Conservation (phyloP, 805 yeast genomes). For the Suhomyces sp. region DNA sequence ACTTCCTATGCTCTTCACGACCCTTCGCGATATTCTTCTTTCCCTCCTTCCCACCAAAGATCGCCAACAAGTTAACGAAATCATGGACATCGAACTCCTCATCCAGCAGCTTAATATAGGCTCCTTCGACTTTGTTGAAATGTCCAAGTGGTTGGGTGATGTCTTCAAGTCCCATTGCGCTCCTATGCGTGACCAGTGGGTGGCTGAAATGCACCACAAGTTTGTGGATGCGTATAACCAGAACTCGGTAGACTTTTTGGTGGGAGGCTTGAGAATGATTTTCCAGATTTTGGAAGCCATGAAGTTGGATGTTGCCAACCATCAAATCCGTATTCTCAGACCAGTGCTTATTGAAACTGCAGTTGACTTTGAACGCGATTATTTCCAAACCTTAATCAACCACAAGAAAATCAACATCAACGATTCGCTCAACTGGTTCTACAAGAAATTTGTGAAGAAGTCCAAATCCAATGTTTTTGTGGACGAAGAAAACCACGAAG, state of each 20-base stretch:
- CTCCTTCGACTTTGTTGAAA: constrained; percentile 67
- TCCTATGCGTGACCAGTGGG: constrained; percentile 92
- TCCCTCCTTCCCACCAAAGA: constrained; percentile 78
- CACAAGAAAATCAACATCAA: constrained; percentile 59
- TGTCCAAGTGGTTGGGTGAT: constrained; percentile 71
- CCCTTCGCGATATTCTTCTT: constrained; percentile 73
- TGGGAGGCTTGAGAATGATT: constrained; percentile 72
- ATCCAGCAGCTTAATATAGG: constrained; percentile 72
- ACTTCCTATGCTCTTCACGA: constrained; percentile 68
- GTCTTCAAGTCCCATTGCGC: constrained; percentile 90
- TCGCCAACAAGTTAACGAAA: constrained; percentile 59
- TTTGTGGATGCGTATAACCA: constrained; percentile 51
- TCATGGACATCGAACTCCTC: constrained; percentile 71
- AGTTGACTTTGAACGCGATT: constrained; percentile 83
- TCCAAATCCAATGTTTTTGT: constrained; percentile 5
- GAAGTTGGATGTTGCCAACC: constrained; percentile 94
- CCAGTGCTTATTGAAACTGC: constrained; percentile 85
- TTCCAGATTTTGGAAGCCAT: constrained; percentile 87
- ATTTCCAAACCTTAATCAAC: constrained; percentile 53
- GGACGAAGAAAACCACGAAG: constrained; percentile 12
- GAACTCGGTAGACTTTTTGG: constrained; percentile 48
- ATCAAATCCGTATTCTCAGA: constrained; percentile 81
- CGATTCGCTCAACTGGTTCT: constrained; percentile 68
- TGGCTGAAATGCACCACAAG: constrained; percentile 69
- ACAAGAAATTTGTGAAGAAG: constrained; percentile 28